Conservation (phyloP, 768 basidiomycete genomes). For the Gloeostereum incarnatum region DNA sequence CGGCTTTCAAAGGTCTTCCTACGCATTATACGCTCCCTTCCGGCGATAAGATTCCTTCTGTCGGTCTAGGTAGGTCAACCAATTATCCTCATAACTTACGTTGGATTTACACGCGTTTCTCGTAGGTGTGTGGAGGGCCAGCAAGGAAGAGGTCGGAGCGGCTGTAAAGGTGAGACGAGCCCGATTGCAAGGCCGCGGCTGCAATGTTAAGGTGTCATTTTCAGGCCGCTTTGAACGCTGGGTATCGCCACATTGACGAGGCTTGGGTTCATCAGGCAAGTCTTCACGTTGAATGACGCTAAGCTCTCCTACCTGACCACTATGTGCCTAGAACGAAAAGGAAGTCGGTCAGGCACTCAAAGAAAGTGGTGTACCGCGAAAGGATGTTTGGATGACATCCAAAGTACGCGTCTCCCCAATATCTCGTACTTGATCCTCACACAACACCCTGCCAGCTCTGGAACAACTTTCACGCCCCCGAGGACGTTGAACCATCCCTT, state of each 20-base stretch:
- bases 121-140: constrained; percentile 59
- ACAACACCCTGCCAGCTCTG: constrained; percentile 34
- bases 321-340: constrained; percentile 48
- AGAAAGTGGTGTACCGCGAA: constrained; percentile 48
- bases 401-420: not conserved
- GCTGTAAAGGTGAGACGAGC: no score
- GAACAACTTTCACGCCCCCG: constrained; percentile 67
- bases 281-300: no score
- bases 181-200: no score
- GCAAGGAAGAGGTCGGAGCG: constrained; percentile 46
- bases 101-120: no score
- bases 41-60: constrained; percentile 56
- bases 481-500: constrained; percentile 56
- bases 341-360: constrained; percentile 57
- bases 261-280: constrained; percentile 60
- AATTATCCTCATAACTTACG: constrained; percentile 1
- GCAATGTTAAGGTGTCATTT: no score
- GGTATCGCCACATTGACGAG: constrained; percentile 68
- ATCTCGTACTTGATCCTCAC: not conserved
- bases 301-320: no score
- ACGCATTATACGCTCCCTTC: constrained; percentile 51
- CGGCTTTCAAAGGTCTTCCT: no score
- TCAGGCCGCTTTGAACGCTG: constrained; percentile 47
- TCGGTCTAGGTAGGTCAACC: constrained; percentile 45
- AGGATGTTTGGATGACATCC: constrained; percentile 54